Evolutionary conservation across 306 rosid genomes (phyloP).

Genomic region (Acmispon strigosus): DNA sequence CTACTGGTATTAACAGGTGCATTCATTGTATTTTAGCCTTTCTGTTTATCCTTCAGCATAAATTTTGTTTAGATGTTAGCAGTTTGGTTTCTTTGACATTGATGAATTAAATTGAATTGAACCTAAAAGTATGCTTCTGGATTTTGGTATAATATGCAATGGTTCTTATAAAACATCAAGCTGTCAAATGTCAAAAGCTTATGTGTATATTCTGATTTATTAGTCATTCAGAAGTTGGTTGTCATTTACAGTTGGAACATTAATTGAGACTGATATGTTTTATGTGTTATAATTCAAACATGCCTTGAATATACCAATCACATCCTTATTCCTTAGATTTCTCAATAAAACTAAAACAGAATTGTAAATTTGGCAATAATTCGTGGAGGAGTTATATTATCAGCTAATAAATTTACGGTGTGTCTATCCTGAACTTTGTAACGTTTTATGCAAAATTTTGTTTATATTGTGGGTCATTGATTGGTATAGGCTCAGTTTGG

Average conservation of each 20-base stretch:
- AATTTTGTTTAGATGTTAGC: not conserved
- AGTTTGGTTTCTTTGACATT: not conserved
- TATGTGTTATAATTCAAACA: not conserved
- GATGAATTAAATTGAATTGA: not conserved
- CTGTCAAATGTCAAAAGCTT: not conserved
- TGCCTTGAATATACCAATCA: not conserved
- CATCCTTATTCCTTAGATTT: not conserved
- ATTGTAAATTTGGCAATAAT: not conserved
- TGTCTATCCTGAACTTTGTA: no score
- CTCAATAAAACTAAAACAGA: not conserved
- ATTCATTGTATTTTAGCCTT: constrained; percentile 6
- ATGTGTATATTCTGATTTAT: not conserved
- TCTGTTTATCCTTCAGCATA: constrained; percentile 13
- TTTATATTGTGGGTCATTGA: no score
- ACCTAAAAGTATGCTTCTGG: not conserved
- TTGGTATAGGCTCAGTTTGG: no score
- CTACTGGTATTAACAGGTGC: constrained; percentile 85
- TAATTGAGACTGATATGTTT: constrained; percentile 8
- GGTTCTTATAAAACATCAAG: not conserved
- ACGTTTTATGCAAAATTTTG: no score
- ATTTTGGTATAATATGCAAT: constrained; percentile 4
- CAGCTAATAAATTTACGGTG: no score
- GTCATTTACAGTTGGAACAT: not conserved
- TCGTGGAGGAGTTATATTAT: not conserved
- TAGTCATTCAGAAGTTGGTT: not conserved